Base-by-base conservation (phyloP, 129 eudicot species). In the Ambrosia artemisiifolia region DNA sequence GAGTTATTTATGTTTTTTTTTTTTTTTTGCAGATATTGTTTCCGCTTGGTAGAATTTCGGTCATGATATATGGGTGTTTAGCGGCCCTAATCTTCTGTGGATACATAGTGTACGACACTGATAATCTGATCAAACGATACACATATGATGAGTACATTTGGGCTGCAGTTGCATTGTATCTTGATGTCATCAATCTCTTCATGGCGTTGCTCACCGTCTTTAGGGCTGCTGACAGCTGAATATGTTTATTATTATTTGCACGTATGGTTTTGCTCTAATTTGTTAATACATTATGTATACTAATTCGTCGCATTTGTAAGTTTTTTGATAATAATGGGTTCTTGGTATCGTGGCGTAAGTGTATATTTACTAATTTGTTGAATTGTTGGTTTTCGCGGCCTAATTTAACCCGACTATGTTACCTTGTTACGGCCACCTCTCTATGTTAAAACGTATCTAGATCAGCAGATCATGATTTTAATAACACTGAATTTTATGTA, bases 31-130 rank as follows among this genome's bases (percentile, higher is more conserved):
- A 89, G 96, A 57, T 84, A 19, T 36, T 84, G 0, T 89, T 89
- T 50, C 92, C 96, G 0, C 47, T 89, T 69, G 96, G 92, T 2
- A 79, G 33, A 55, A 51, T 80, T 12, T 78, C 84, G 1, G 63
- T 71, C 65, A 89, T 84, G 96, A 82, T 89, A 48, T 86, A 86
- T 9, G 92, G 96, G 2, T 71, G 84, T 51, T 11, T 89, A 44
- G 92, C 88, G 1, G 79, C 96, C 20, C 71, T 89, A 49, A 80
- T 89, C 43, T 89, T 86, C 79, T 86, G 92, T 14, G 92, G 92
- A 3, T 89, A 86, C 77, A 89, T 86, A 11, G 63, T 89, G 0
- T 89, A 82, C 17, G 92, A 86, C 70, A 86, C 96, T 0, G 87
- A 86, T 67, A 82, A 89, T 53, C 75, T 89, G 70, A 89, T 86